phyloP scores from a whole-genome alignment of 2,329 filamentous ascomycete genomes.

The Talaromyces amestolkiae region DNA sequence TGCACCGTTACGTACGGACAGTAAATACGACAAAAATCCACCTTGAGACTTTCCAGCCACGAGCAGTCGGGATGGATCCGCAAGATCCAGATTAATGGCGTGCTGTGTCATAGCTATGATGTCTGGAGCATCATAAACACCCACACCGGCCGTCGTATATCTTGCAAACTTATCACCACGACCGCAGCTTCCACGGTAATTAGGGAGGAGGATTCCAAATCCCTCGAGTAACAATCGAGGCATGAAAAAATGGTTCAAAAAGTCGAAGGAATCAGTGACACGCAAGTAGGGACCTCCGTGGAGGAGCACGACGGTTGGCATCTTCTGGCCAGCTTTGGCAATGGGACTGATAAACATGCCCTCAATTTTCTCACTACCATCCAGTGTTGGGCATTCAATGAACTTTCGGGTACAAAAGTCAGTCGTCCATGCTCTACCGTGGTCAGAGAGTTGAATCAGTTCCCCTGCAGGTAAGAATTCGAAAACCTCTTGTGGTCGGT shows the following conservation, averaged over 20 bases:
- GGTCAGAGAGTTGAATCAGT: slow-evolving; percentile 3
- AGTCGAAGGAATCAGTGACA: slow-evolving; percentile 10
- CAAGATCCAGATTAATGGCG: slow-evolving; percentile 4
- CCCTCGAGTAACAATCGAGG: slow-evolving; percentile 2
- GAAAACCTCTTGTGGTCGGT: slow-evolving; percentile 11
- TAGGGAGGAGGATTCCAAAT: slow-evolving; percentile 10
- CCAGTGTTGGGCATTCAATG: slow-evolving; percentile 8
- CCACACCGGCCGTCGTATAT: slow-evolving; percentile 6
- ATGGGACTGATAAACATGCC: slow-evolving; percentile 8
- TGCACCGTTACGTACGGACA: slow-evolving; percentile 6
- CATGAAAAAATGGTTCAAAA: slow-evolving; percentile 13
- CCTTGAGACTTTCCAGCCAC: slow-evolving; percentile 12
- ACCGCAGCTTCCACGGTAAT: slow-evolving; percentile 12
- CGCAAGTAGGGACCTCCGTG: slow-evolving; percentile 10
- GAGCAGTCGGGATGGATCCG: slow-evolving; percentile 1
- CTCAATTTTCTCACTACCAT: slow-evolving; percentile 10
- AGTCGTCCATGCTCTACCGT: slow-evolving; percentile 6
- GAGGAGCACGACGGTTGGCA: slow-evolving; percentile 8
- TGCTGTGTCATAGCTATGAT: slow-evolving; percentile 13
- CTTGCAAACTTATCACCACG: slow-evolving; percentile 11
- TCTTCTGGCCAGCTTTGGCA: neutral
- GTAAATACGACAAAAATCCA: slow-evolving; percentile 4
- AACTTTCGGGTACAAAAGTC: neutral
- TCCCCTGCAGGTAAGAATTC: neutral
- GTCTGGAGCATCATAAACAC: slow-evolving; percentile 10